A percentile compares a stretch with the other conserved stretches of the same genome.
Conservation (phyloP, 2,329 filamentous ascomycete species). For the Epichloe gansuensis region DNA sequence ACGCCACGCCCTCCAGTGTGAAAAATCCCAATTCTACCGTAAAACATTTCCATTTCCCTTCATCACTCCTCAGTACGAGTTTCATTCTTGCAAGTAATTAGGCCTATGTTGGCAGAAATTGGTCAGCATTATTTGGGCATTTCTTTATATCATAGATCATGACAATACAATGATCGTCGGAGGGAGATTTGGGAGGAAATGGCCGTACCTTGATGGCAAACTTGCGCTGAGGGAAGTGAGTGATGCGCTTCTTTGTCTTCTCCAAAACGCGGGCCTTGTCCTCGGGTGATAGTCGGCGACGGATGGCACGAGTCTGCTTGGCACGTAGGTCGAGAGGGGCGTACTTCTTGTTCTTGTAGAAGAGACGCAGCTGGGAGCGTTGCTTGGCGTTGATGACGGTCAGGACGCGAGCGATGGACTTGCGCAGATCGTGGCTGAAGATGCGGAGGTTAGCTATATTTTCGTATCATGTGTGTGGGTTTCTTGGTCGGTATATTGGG, state of each 20-base stretch:
- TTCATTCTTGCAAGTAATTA: constrained; percentile 6
- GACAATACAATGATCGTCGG: no score
- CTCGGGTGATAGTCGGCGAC: constrained; percentile 85
- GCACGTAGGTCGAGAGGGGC: constrained; percentile 93
- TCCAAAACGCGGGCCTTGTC: constrained; percentile 75
- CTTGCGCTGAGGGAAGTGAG: constrained; percentile 97
- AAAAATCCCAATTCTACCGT: constrained; percentile 2
- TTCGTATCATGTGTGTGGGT: neutral
- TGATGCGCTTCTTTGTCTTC: constrained; percentile 93
- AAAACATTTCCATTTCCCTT: constrained; percentile 4
- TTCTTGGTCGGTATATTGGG: neutral
- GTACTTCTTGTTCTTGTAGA: constrained; percentile 99
- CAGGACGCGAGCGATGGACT: constrained; percentile 97
- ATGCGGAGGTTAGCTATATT: constrained; percentile 8
- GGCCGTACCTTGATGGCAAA: constrained; percentile 86
- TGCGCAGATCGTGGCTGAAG: constrained; percentile 88
- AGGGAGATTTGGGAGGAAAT: neutral
- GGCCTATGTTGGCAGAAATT: constrained; percentile 1
- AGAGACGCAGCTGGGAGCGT: constrained; percentile 90
- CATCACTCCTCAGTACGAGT: constrained; percentile 3
- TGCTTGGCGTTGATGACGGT: constrained; percentile 99
- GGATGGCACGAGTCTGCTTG: constrained; percentile 97
- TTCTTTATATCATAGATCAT: neutral
- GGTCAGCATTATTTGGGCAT: neutral
- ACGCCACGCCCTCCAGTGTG: constrained; percentile 23